Evolutionary conservation across 208 protist species (phyloP).

Genomic region (Trichomonas tenax): DNA sequence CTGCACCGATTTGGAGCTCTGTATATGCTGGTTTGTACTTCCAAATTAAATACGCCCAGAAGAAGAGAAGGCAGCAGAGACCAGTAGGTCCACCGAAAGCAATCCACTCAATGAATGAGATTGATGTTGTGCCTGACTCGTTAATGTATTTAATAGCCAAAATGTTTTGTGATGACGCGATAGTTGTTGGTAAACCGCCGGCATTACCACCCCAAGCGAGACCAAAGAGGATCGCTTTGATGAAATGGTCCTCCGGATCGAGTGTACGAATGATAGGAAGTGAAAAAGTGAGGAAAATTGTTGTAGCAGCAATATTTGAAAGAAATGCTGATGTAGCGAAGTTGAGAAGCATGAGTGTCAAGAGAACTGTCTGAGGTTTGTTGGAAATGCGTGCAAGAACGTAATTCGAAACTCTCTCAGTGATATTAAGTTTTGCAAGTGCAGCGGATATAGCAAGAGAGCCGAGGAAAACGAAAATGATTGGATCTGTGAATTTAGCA

Average conservation of each 20-base stretch:
- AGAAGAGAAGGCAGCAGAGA: neutral
- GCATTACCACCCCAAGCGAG: neutral
- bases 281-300: neutral
- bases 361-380: neutral
- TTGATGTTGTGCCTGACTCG: neutral
- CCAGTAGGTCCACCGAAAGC: neutral
- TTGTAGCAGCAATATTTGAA: neutral
- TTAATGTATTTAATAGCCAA: slow-evolving; percentile 19
- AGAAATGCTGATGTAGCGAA: neutral
- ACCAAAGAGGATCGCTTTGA: neutral
- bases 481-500: slow-evolving; percentile 13
- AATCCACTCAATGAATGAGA: slow-evolving; percentile 11
- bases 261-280: neutral
- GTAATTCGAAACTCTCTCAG: neutral
- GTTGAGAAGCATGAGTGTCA: neutral
- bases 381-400: neutral
- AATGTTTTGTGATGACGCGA: neutral
- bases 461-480: slow-evolving; percentile 3
- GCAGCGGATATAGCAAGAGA: neutral
- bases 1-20: neutral
- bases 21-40: neutral
- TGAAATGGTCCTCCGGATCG: neutral
- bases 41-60: neutral
- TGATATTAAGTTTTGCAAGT: neutral
- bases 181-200: neutral